Evolutionary conservation across 768 basidiomycete genomes (phyloP).

Genomic region (Neoboletus subvelutipes): DNA sequence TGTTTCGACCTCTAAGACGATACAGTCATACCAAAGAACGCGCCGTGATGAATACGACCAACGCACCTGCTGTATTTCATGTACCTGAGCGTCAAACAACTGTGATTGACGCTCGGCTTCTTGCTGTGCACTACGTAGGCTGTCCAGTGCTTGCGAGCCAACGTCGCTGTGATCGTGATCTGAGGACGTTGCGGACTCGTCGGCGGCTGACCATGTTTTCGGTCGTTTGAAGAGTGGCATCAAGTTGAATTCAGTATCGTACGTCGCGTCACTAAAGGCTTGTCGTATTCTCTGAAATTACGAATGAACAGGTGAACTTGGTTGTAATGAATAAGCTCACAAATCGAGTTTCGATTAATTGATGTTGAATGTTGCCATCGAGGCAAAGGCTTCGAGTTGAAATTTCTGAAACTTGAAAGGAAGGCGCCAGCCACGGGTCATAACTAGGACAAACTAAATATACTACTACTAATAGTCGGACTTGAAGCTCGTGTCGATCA

Average conservation of each 20-base stretch:
- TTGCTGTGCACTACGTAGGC: conserved; percentile 15
- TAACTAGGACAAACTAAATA: too few relatives aligned
- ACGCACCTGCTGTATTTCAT: conserved; percentile 25
- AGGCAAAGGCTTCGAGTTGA: neutral
- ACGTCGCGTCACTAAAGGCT: neutral
- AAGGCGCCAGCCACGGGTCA: too few relatives aligned
- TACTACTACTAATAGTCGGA: too few relatives aligned
- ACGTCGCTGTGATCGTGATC: conserved; percentile 11
- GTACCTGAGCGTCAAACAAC: conserved; percentile 25
- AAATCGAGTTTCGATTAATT: neutral
- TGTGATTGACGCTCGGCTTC: conserved; percentile 26
- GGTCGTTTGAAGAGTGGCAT: conserved; percentile 38
- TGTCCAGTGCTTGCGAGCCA: neutral
- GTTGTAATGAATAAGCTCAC: too few relatives aligned
- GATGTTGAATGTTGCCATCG: neutral
- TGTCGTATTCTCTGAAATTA: neutral
- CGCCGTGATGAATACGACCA: neutral
- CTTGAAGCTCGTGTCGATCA: too few relatives aligned
- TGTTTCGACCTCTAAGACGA: conserved; percentile 14
- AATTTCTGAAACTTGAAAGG: too few relatives aligned
- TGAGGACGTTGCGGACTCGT: conserved; percentile 15
- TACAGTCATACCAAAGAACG: neutral
- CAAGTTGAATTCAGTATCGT: neutral
- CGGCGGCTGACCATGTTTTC: conserved; percentile 26
- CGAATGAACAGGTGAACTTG: neutral